Evolutionary conservation across 2,329 filamentous ascomycete species (phyloP).

Genomic region (Xenoacremonium recifei): DNA sequence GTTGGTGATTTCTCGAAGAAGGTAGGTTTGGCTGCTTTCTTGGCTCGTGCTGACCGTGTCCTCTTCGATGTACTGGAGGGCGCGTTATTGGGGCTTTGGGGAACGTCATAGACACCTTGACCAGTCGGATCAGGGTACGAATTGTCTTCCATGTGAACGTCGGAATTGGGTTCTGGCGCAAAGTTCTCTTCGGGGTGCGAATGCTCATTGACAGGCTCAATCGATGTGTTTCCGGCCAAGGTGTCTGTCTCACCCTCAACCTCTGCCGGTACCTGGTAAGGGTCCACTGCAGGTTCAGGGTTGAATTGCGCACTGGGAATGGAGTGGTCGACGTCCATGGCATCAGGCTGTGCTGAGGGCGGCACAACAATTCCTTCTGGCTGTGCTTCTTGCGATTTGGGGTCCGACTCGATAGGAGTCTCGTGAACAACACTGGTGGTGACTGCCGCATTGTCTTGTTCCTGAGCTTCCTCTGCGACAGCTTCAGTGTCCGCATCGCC

Average conservation of each 20-base stretch:
- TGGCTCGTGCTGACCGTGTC: constrained; percentile 37
- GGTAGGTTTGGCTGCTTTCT: constrained; percentile 50
- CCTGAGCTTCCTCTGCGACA: constrained; percentile 18
- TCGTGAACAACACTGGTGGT: constrained; percentile 18
- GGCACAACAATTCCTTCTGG: constrained; percentile 26
- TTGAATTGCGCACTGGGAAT: constrained; percentile 7
- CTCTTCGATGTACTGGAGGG: constrained; percentile 24
- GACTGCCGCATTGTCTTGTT: constrained; percentile 9
- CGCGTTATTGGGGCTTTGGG: constrained; percentile 20
- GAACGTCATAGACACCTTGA: constrained; percentile 24
- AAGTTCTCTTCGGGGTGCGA: constrained; percentile 15
- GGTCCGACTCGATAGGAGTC: constrained; percentile 10
- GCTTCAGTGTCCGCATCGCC: constrained; percentile 16
- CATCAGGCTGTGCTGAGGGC: constrained; percentile 10
- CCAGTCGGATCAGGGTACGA: constrained; percentile 14
- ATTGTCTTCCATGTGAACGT: constrained; percentile 16
- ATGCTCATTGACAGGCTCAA: constrained; percentile 31
- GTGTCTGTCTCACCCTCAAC: constrained; percentile 26
- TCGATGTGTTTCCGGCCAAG: constrained; percentile 35
- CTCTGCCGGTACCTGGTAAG: constrained; percentile 1
- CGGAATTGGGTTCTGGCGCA: constrained; percentile 7
- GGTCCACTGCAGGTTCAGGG: constrained; percentile 7
- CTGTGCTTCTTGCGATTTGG: constrained; percentile 23
- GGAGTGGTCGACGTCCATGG: constrained; percentile 22
- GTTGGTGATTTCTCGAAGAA: constrained; percentile 37